Evolutionary conservation across 2,329 filamentous ascomycete species (phyloP).

Genomic region (Botrytis tulipae): DNA sequence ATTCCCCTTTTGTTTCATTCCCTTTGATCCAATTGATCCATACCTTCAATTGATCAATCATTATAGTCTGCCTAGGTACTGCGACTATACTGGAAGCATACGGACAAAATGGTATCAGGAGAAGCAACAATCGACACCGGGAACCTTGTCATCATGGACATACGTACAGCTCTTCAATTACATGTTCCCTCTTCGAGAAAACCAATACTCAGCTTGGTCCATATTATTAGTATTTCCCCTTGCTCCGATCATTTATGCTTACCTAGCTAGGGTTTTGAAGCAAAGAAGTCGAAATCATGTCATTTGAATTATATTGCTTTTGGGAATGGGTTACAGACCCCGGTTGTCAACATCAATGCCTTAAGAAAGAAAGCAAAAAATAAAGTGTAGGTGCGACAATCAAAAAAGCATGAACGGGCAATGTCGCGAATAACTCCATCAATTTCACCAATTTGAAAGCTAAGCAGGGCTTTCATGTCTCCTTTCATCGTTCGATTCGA

Average conservation of each 20-base stretch:
- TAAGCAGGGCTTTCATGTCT: background rate
- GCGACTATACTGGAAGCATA: background rate
- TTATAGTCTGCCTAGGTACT: background rate
- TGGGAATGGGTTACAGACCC: constrained; percentile 8
- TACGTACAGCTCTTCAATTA: background rate
- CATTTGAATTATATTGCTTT: constrained; percentile 13
- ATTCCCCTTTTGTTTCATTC: constrained; percentile 9
- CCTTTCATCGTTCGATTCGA: background rate
- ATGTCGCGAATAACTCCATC: constrained; percentile 22
- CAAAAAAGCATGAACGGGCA: constrained; percentile 25
- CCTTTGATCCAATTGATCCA: background rate
- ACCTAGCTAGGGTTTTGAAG: background rate
- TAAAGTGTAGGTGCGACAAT: background rate
- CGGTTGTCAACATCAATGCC: constrained; percentile 21
- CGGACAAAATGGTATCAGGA: background rate
- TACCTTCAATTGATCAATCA: background rate
- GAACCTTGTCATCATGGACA: background rate
- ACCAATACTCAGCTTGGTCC: background rate
- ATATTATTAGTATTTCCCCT: constrained; percentile 2
- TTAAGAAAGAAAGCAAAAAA: constrained; percentile 1
- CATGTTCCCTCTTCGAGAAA: background rate
- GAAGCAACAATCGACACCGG: background rate
- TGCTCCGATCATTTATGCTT: constrained; percentile 9
- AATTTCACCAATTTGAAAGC: constrained; percentile 1
- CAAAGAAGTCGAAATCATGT: background rate